These are phyloP conservation scores for Bigelowiella natans DNA, from an alignment of 78 protist genomes.

Conservation along the genomic window DNA sequence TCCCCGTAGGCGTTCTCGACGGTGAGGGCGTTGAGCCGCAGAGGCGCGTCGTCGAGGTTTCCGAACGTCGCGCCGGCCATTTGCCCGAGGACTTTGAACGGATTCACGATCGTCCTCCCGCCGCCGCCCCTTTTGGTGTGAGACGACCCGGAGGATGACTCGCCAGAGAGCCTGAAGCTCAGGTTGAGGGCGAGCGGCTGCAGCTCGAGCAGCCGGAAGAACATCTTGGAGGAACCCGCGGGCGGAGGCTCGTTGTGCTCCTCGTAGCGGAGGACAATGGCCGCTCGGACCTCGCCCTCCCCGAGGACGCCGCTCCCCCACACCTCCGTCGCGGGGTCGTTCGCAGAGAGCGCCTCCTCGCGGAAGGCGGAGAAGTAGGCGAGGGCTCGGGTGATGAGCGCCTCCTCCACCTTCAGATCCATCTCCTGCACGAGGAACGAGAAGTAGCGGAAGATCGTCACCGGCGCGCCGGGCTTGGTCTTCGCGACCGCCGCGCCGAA, in stretches of 20 bases:
- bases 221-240: not conserved
- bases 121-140: too few relatives aligned
- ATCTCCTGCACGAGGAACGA: not conserved
- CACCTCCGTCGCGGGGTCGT: not conserved
- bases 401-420: not conserved
- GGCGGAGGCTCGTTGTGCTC: not conserved
- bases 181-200: constrained; percentile 4
- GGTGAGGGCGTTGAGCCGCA: constrained; percentile 4
- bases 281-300: not conserved
- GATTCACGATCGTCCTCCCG: not conserved
- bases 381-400: not conserved
- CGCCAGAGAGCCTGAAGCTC: not conserved
- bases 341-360: not conserved
- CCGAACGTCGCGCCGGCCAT: not conserved
- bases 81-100: not conserved
- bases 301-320: not conserved
- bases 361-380: not conserved
- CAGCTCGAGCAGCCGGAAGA: not conserved
- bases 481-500: not conserved
- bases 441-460: not conserved
- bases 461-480: not conserved
- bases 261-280: not conserved
- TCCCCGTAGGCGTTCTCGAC: constrained; percentile 7
- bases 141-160: not conserved
- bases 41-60: not conserved